These are phyloP conservation scores for Gnomoniopsis sp. DNA, from an alignment of 2,329 filamentous ascomycete species.

Conservation along the genomic window DNA sequence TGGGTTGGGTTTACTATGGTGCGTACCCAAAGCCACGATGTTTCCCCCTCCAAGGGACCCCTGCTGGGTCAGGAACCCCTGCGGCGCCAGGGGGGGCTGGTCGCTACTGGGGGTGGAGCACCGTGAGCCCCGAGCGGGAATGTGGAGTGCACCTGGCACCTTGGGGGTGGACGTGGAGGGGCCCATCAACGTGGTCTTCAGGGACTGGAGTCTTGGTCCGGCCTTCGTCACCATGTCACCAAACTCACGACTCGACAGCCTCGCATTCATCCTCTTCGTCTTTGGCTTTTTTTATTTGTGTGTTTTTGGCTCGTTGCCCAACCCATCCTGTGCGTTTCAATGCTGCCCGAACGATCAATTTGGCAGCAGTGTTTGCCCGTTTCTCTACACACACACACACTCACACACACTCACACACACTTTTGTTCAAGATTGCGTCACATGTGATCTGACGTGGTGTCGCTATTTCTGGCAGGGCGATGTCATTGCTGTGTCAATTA, in stretches of 20 bases:
- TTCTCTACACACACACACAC: background rate
- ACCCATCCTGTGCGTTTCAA: background rate
- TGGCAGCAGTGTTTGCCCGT: too few species aligned
- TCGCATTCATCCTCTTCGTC: background rate
- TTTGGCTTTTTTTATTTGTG: background rate
- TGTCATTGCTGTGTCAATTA: background rate
- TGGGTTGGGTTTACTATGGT: too few species aligned
- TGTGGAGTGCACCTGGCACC: background rate
- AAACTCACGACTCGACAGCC: constrained; percentile 3
- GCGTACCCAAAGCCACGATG: too few species aligned
- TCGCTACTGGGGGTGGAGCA: background rate
- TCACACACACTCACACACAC: too few species aligned
- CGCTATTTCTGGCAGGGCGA: too few species aligned
- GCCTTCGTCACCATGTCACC: background rate
- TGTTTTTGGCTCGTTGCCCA: background rate
- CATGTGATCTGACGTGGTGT: background rate
- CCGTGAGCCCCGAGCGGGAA: background rate
- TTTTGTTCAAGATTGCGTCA: background rate
- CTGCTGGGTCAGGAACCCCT: background rate
- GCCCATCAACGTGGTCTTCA: constrained; percentile 2
- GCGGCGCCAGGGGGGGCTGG: background rate
- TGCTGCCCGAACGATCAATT: background rate
- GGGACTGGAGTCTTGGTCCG: background rate
- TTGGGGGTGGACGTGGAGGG: background rate
- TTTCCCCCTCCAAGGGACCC: background rate